Base-by-base conservation (phyloP, 2,329 filamentous ascomycete species). In the Aureobasidium sp. region DNA sequence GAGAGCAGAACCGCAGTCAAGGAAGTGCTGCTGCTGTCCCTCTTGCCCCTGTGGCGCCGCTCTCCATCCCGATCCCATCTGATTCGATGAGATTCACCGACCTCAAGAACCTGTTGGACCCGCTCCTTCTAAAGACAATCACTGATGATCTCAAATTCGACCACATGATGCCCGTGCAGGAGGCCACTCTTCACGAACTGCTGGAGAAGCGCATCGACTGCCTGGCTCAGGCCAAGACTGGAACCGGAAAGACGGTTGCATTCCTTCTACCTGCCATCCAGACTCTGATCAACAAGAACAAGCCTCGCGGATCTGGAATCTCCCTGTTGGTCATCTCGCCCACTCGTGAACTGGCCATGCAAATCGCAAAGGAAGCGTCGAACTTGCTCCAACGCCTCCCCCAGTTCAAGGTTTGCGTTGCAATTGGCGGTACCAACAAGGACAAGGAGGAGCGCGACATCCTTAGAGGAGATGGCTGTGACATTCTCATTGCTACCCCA, bases 171-270 rank as follows among this genome's bases (percentile, higher is more conserved):
- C 78, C 80, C 2, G 80, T 83, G 13, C 80, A 83, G 65, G 75
- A 80, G 54, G 78, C 78, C 67, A 79, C 81, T 6, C 69, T 83
- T 60, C 77, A 72, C 2, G 75, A 80, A 62, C 72, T 83, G 27
- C 79, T 79, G 8, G 73, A 68, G 40, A 75, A 76, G 68, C 74
- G 73, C 40, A 75, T 75, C 49, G 80, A 82, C 66, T 81, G 79
- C 63, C 75, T 82, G 35, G 81, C 81, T 33, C 79, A 81, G 64
- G 94, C 93, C 61, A 96, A 91, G 76, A 69, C 64, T 93, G 93
- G 94, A 23, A 97, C 93, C 19, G 94, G 94, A 53, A 99, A 99
- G 78, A 99, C 94, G 0, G 90, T 89, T 0, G 92, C 93, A 0
- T 97, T 94, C 69, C 75, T 99, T 8, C 84, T 96, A 57, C 94